phyloP scores from a whole-genome alignment of 108 stramenopile genomes.

The Cyclotella sp. region DNA sequence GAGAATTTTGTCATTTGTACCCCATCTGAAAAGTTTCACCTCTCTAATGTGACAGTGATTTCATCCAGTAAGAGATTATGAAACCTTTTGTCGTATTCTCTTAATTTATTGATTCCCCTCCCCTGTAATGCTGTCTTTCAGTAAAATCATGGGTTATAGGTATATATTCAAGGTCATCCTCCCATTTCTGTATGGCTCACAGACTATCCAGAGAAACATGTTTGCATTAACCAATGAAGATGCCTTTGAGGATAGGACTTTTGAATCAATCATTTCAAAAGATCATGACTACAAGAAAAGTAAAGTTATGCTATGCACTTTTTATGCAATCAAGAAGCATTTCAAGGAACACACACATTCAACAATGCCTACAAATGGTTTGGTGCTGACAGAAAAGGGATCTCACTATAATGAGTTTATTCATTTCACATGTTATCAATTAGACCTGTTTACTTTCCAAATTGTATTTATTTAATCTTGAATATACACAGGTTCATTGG shows the following conservation, averaged over 20 bases:
- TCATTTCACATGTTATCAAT: too few species aligned
- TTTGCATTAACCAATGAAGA: constrained; percentile 20
- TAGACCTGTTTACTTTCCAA: too few species aligned
- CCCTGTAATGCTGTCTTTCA: too few species aligned
- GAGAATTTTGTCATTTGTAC: background rate
- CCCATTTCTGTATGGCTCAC: too few species aligned
- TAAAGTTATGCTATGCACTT: constrained; percentile 12
- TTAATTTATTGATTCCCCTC: background rate
- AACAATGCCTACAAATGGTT: background rate
- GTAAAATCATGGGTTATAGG: constrained; percentile 5
- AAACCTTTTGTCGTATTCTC: background rate
- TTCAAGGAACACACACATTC: background rate
- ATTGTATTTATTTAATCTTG: too few species aligned
- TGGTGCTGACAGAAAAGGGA: background rate
- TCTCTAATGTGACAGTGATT: background rate
- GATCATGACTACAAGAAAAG: background rate
- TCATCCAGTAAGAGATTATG: constrained; percentile 4
- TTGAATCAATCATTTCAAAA: background rate
- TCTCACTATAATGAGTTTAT: background rate
- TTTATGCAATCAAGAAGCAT: constrained; percentile 9
- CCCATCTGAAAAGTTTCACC: background rate
- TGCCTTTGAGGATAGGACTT: background rate
- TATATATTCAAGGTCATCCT: background rate
- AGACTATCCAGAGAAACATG: too few species aligned
- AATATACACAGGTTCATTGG: too few species aligned